Evolutionary conservation across 2,329 filamentous ascomycete species (phyloP).

Genomic region (Fusarium sp.): DNA sequence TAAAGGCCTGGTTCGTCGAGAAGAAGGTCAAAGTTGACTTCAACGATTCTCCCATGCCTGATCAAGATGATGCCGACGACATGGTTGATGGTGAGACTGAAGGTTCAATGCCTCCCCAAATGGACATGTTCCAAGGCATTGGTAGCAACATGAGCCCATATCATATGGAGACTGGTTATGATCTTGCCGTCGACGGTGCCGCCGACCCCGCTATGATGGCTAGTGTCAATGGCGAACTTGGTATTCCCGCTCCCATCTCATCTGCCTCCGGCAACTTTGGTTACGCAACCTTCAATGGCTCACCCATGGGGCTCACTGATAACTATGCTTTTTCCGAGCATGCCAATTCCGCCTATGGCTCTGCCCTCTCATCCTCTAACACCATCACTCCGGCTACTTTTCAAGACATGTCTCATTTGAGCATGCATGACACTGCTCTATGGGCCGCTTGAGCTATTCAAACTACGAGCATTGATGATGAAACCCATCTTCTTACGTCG

Average conservation of each 20-base stretch:
- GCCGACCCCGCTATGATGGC: conserved; percentile 38
- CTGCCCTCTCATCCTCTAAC: conserved; percentile 48
- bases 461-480: conserved; percentile 16
- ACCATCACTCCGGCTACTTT: conserved; percentile 48
- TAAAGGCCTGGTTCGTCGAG: conserved; percentile 70
- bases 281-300: conserved; percentile 44
- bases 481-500: conserved; percentile 30
- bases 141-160: conserved; percentile 43
- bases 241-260: conserved; percentile 45
- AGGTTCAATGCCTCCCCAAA: conserved; percentile 29
- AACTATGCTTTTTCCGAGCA: conserved; percentile 49
- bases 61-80: conserved; percentile 51
- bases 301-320: conserved; percentile 40
- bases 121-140: conserved; percentile 46
- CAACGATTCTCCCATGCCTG: conserved; percentile 53
- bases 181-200: conserved; percentile 41
- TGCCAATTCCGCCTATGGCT: conserved; percentile 44
- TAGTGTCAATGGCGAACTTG: conserved; percentile 35
- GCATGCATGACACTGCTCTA: conserved; percentile 36
- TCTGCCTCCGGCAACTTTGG: conserved; percentile 45
- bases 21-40: conserved; percentile 60
- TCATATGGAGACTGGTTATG: conserved; percentile 42
- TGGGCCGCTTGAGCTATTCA: conserved; percentile 36
- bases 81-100: conserved; percentile 43
- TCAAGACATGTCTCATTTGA: conserved; percentile 46